Base-by-base conservation (phyloP, 441 rosid species). In the Adansonia grandidieri region DNA sequence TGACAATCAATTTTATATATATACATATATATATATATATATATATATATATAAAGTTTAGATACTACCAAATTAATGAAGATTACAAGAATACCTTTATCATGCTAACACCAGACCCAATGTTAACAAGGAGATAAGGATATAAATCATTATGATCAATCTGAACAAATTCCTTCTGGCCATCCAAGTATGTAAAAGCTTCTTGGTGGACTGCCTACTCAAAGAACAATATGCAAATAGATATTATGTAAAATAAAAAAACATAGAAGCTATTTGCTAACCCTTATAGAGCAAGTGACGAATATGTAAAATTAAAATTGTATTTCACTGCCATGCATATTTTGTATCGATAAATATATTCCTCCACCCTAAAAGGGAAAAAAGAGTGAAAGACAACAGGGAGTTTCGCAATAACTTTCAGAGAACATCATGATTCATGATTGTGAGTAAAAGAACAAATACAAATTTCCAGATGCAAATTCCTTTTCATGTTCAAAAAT, bases 101-200 rank as follows among this genome's bases (percentile, higher is more conserved):
- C 91, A 93, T 90, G 91, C 97, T 87, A 81, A 93, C 95, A 50
- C 97, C 97, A 85, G 96, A 93, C 48, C 96, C 96, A 3, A 93
- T 85, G 76, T 93, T 93, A 81, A 93, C 95, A 78, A 93, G 97
- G 58, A 93, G 93, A 84, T 90, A 93, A 42, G 95, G 96, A 78
- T 84, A 93, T 80, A 93, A 72, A 78, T 93, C 93, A 79, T 91
- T 89, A 66, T 86, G 91, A 82, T 89, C 92, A 47, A 93, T 84
- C 87, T 90, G 83, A 61, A 87, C 87, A 82, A 87, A 90, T 79
- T 93, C 90, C 83, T 91, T 89, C 73, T 75, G 88, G 20, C 91
- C 92, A 77, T 90, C 92, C 80, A 86, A 83, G 86, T 88, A 90
- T 20, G 94, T 90, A 78, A 88, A 93, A 20, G 96, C 96, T 85